Evolutionary conservation across 192 early-diverging fungal species (phyloP).

Genomic region (Ambispora gerdemannii): DNA sequence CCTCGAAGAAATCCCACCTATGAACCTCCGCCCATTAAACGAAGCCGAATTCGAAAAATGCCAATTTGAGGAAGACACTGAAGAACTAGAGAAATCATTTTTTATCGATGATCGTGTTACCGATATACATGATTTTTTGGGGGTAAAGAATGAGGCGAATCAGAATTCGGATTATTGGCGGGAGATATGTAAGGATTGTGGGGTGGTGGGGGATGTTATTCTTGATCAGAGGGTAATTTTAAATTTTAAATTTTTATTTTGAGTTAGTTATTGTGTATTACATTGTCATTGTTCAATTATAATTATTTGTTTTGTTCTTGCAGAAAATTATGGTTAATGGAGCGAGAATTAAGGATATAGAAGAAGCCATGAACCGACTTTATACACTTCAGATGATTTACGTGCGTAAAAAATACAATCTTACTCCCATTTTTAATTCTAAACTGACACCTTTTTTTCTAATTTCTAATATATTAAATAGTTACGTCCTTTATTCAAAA

Average conservation of each 20-base stretch:
- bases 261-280: background rate
- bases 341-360: background rate
- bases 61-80: background rate
- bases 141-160: background rate
- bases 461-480: background rate
- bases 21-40: no score
- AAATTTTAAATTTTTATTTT: background rate
- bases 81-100: background rate
- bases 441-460: background rate
- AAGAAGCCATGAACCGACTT: slow-evolving; percentile 19
- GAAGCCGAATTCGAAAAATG: background rate
- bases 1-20: background rate
- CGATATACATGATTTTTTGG: background rate
- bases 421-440: slow-evolving; percentile 1
- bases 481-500: slow-evolving; percentile 1
- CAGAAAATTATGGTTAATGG: slow-evolving; percentile 2
- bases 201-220: background rate
- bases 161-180: slow-evolving; percentile 9
- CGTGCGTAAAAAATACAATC: background rate
- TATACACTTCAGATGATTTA: slow-evolving; percentile 2
- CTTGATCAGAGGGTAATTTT: background rate
- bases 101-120: background rate
- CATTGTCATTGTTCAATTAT: background rate
- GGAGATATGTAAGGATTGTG: slow-evolving; percentile 17
- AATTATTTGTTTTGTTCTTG: background rate